Evolutionary conservation across 225 moss, liverwort and hornwort species (phyloP), one percentile per base, ranked within the genome.

Genomic region (Ulota crispa): DNA sequence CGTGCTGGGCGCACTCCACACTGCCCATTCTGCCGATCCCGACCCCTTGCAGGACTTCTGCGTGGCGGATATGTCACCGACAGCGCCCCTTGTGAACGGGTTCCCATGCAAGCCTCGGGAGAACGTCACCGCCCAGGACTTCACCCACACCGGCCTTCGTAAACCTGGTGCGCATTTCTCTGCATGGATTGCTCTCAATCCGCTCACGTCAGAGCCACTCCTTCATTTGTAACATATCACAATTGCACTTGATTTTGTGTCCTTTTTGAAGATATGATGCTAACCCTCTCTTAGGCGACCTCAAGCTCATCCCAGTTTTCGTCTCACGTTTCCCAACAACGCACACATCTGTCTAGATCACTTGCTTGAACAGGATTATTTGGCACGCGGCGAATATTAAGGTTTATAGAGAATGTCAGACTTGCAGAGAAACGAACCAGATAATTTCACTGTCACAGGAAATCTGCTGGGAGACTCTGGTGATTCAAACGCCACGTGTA

Each of bases 1-100:
- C 45, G 30, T 76, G 21, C 21, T 62, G 43, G 20, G 30, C 14
- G 62, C 62, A 13, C 8, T 76, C 76, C 76, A 45, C 43, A 62
- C 62, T 43, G 62, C 45, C 8, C 76, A 76, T 3, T 61, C 76
- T 62, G 75, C 60, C 60, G 76, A 76, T 2, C 62, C 76, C 45
- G 76, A 76, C 14, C 76, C 76, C 4, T 23, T 76, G 62, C 76
- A 76, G 63, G 76, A 76, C 76, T 76, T 76, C 62, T 76, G 62
- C 62, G 76, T 76, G 62, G 76, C 76, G 7, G 76, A 63, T 14
- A 0, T 63, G 62, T 76, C 76, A 30, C 31, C 62, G 1, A 45
- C 45, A 3, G 62, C 76, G 13, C 45, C 62, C 13, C 3, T 0
- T 21, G 62, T 76, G 30, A 62, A 76, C 21, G 76, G 76, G 45